Conservation (phyloP, 2,329 filamentous ascomycete species). For the Thyridium curvatum region DNA sequence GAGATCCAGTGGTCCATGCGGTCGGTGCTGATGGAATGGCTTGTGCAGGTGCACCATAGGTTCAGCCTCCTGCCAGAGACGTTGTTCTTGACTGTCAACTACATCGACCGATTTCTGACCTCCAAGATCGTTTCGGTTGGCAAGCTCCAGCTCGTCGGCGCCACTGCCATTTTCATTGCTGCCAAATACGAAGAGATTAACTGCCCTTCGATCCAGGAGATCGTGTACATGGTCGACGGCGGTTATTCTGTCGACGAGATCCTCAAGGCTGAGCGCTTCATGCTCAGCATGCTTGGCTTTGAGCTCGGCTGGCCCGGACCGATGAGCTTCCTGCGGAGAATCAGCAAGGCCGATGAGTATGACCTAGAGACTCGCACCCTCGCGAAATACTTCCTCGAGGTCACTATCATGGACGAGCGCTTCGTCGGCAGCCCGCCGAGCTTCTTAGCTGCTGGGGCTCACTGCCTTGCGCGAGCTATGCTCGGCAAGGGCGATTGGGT, state of each 20-base stretch:
- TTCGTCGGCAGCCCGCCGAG: slow-evolving; percentile 89
- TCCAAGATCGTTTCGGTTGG: slow-evolving; percentile 90
- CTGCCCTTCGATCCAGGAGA: slow-evolving; percentile 89
- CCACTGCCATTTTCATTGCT: slow-evolving; percentile 90
- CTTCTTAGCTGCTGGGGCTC: slow-evolving; percentile 84
- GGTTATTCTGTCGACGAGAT: slow-evolving; percentile 89
- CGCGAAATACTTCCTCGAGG: slow-evolving; percentile 95
- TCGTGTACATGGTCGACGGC: slow-evolving; percentile 96
- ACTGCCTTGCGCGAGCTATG: slow-evolving; percentile 85
- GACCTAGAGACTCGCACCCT: slow-evolving; percentile 91
- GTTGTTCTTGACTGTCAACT: slow-evolving; percentile 90
- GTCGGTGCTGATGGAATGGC: slow-evolving; percentile 94
- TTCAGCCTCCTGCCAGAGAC: slow-evolving; percentile 92
- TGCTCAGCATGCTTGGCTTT: slow-evolving; percentile 94
- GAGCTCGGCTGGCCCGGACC: slow-evolving; percentile 97
- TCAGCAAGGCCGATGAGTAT: slow-evolving; percentile 98
- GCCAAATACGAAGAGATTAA: slow-evolving; percentile 99
- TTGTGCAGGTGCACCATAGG: slow-evolving; percentile 90
- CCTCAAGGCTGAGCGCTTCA: slow-evolving; percentile 94
- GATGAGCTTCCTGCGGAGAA: slow-evolving; percentile 94
- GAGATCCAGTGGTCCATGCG: slow-evolving; percentile 99
- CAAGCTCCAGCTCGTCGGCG: slow-evolving; percentile 92
- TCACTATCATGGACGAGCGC: slow-evolving; percentile 96
- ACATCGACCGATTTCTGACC: slow-evolving; percentile 93
- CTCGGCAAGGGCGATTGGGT: slow-evolving; percentile 92